Evolutionary conservation across 2,329 filamentous ascomycete genomes (phyloP).

Genomic region (Exophiala aquamarina): DNA sequence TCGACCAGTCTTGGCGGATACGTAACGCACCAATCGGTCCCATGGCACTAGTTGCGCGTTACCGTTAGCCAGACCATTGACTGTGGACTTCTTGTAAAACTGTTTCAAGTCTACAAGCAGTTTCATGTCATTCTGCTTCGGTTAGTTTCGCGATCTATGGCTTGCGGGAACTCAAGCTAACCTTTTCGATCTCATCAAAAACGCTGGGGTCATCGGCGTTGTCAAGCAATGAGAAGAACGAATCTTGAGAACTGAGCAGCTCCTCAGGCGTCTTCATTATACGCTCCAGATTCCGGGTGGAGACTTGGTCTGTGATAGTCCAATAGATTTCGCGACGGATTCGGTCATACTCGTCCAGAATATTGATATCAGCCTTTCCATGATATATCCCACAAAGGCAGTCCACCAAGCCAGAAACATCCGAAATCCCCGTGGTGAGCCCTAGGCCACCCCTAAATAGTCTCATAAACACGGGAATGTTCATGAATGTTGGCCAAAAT

Average conservation of each 20-base stretch:
- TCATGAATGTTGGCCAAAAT: background rate
- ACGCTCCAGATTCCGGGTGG: slow-evolving; percentile 42
- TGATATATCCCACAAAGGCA: slow-evolving; percentile 50
- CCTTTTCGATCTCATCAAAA: too few species aligned
- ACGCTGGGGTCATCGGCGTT: slow-evolving; percentile 32
- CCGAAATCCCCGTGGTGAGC: slow-evolving; percentile 63
- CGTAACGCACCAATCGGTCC: too few species aligned
- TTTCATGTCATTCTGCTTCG: too few species aligned
- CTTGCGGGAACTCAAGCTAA: too few species aligned
- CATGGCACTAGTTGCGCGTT: too few species aligned
- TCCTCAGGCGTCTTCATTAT: slow-evolving; percentile 35
- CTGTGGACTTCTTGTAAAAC: too few species aligned
- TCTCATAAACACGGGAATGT: background rate
- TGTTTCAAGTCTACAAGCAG: too few species aligned
- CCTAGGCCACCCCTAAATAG: slow-evolving; percentile 54
- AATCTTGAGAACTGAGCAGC: slow-evolving; percentile 33
- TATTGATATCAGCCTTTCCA: slow-evolving; percentile 37
- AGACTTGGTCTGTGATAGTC: slow-evolving; percentile 39
- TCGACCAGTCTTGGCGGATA: too few species aligned
- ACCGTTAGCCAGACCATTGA: too few species aligned
- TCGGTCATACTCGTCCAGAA: slow-evolving; percentile 44
- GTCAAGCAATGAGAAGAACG: slow-evolving; percentile 35
- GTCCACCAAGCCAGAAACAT: slow-evolving; percentile 61
- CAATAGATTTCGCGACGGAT: slow-evolving; percentile 40
- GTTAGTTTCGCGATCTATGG: too few species aligned